phyloP scores from a whole-genome alignment of 2,329 filamentous ascomycete species.

The Ophiostoma sp. region DNA sequence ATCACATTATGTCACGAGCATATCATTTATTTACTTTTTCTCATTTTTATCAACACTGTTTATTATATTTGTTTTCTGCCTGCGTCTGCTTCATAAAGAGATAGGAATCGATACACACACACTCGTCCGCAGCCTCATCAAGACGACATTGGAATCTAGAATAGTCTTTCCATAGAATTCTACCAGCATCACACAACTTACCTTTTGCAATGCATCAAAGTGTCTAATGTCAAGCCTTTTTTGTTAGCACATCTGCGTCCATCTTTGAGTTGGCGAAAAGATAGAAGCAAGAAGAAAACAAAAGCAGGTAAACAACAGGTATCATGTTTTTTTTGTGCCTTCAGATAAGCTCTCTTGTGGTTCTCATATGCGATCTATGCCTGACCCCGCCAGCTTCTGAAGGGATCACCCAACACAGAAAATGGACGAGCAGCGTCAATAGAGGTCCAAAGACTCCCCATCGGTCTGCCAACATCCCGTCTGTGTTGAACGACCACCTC shows the following conservation, averaged over 20 bases:
- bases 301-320: not conserved
- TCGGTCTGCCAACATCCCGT: not conserved
- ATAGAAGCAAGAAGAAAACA: not conserved
- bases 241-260: not conserved
- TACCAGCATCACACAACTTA: not conserved
- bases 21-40: not conserved
- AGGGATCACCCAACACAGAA: not conserved
- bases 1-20: not conserved
- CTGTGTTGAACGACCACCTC: not conserved
- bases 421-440: not conserved
- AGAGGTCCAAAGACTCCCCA: slow-evolving; percentile 13
- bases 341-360: slow-evolving; percentile 31
- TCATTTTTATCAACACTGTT: not conserved
- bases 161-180: not conserved
- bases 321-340: slow-evolving; percentile 33
- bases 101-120: not conserved
- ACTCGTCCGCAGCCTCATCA: not conserved
- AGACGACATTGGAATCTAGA: not conserved
- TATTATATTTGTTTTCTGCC: not conserved
- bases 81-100: not conserved
- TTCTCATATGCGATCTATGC: slow-evolving; percentile 24
- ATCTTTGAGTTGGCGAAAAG: not conserved
- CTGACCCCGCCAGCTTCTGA: not conserved
- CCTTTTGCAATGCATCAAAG: not conserved
- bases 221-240: not conserved